Evolutionary conservation across 2,329 filamentous ascomycete species (phyloP).

Genomic region (Incumbomyces lentus): DNA sequence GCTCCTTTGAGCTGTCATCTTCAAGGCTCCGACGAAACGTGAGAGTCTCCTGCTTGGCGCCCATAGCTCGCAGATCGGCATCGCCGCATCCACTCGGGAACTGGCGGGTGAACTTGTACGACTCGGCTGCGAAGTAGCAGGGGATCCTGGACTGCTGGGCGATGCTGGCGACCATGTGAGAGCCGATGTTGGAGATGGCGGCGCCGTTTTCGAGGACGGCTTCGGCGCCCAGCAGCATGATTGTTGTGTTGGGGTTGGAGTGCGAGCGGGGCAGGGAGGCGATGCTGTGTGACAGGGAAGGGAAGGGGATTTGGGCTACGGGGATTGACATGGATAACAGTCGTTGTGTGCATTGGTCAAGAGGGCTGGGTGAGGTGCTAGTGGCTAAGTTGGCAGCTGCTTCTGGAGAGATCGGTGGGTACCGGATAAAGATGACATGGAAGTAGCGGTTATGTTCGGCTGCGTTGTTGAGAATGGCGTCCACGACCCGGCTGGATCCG

Average conservation of each 20-base stretch:
- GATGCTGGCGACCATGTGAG: conserved; percentile 74
- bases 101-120: conserved; percentile 88
- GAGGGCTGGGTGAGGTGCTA: conserved; percentile 41
- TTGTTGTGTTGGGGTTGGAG: background rate
- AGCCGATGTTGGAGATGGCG: conserved; percentile 78
- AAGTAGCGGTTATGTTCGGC: conserved; percentile 44
- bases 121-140: conserved; percentile 87
- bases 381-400: background rate
- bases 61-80: conserved; percentile 39
- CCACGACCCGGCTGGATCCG: conserved; percentile 76
- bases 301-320: conserved; percentile 69
- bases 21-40: conserved; percentile 49
- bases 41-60: conserved; percentile 66
- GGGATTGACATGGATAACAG: conserved; percentile 66
- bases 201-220: conserved; percentile 91
- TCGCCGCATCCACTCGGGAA: conserved; percentile 55
- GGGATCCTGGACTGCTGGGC: conserved; percentile 63
- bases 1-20: conserved; percentile 25
- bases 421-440: conserved; percentile 12
- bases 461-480: conserved; percentile 63
- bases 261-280: conserved; percentile 44
- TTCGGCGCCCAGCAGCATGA: conserved; percentile 55
- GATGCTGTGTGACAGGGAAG: conserved; percentile 70
- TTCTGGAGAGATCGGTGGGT: too few relatives aligned
- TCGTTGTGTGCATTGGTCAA: conserved; percentile 57